Conservation (phyloP, 179 eudicot genomes). For the Carnegiea gigantea region DNA sequence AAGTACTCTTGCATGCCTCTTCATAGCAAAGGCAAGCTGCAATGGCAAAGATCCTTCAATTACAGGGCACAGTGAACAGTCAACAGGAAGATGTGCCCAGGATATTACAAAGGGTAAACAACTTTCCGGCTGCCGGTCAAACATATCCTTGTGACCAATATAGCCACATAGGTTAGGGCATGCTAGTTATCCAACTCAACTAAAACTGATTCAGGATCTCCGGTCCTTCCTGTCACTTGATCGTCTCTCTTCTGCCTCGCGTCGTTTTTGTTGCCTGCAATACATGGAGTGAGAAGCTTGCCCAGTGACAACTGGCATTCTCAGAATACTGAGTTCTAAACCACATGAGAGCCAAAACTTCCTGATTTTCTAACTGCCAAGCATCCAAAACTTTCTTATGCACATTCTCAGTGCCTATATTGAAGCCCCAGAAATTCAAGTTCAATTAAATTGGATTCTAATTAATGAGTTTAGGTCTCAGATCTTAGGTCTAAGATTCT, state of each 20-base stretch:
- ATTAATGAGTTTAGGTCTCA: no score
- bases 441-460: no score
- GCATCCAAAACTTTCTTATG: no score
- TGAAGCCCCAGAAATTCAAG: no score
- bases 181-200: neutral
- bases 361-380: no score
- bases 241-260: slow-evolving; percentile 83
- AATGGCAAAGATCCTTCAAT: neutral
- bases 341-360: no score
- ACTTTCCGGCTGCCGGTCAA: neutral
- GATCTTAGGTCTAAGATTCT: no score
- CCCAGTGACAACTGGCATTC: neutral
- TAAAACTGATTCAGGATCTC: slow-evolving; percentile 36
- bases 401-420: no score
- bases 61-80: neutral
- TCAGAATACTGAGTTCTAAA: neutral
- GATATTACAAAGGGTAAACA: neutral
- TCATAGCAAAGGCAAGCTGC: neutral
- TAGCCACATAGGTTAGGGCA: neutral
- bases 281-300: neutral
- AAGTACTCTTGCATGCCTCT: neutral
- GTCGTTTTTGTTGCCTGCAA: slow-evolving; percentile 83
- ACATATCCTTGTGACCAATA: neutral
- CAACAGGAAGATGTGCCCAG: neutral
- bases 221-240: slow-evolving; percentile 75